phyloP scores from a whole-genome alignment of 768 basidiomycete genomes.

The Boletus sensibilis region DNA sequence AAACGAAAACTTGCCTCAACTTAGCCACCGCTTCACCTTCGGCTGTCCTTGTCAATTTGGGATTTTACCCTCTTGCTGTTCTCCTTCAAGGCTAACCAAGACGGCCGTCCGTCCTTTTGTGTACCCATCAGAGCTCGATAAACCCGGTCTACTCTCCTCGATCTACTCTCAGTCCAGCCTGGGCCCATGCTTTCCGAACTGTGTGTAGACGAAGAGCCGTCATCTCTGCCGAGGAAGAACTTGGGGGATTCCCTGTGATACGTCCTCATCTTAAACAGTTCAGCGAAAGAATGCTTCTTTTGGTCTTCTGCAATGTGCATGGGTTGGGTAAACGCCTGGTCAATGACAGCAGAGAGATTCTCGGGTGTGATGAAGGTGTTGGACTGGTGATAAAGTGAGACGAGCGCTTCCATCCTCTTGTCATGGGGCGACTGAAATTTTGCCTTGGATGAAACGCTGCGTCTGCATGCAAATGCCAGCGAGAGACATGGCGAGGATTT shows the following conservation, averaged over 20 bases:
- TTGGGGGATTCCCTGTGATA: constrained; percentile 14
- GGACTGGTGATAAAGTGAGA: constrained; percentile 76
- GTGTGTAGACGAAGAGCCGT: not conserved
- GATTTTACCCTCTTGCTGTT: constrained; percentile 21
- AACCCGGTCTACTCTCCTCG: constrained; percentile 26
- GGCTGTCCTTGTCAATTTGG: constrained; percentile 17
- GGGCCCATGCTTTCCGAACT: constrained; percentile 29
- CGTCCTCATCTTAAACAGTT: constrained; percentile 17
- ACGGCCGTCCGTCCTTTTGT: constrained; percentile 31
- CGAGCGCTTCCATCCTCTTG: constrained; percentile 62
- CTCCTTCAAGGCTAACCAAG: constrained; percentile 34
- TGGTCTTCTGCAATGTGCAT: constrained; percentile 17
- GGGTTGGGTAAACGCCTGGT: constrained; percentile 52
- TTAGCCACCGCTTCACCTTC: not conserved
- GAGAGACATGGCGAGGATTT: constrained; percentile 6
- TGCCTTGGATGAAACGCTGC: constrained; percentile 22
- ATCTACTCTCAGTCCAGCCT: constrained; percentile 30
- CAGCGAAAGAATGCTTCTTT: constrained; percentile 12
- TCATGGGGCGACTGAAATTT: constrained; percentile 21
- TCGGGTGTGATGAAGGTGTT: constrained; percentile 69
- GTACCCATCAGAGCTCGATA: constrained; percentile 30
- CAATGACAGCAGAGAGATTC: constrained; percentile 62
- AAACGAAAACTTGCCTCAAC: constrained; percentile 6
- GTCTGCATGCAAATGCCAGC: constrained; percentile 10
- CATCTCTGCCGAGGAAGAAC: constrained; percentile 32